Evolutionary conservation across 2,329 filamentous ascomycete species (phyloP), one percentile per base, ranked within the genome.

Genomic region (Colletotrichum siamense): DNA sequence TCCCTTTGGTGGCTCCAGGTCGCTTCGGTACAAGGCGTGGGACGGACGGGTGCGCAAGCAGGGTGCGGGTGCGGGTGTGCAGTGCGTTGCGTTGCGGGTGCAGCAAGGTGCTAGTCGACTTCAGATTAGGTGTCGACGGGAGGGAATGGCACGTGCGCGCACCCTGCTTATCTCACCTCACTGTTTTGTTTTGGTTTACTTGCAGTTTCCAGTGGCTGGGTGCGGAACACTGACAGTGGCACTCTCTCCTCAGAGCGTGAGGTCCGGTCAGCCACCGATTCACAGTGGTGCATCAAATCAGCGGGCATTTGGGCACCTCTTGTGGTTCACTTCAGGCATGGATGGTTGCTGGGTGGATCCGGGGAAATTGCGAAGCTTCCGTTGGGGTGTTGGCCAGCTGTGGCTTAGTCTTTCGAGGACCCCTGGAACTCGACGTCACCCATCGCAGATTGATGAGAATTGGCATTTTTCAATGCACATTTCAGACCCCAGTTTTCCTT

Each of bases 401-500:
- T 74, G 59, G 70, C 70, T 76, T 44, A 69, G 70, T 61, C 36
- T 52, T 28, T 55, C 28, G 15, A 28, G 30, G 63, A 68, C 64
- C 70, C 70, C 49, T 69, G 59, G 65, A 59, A 18, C n/a, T 52
- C 74, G 71, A 76, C 74, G 73, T 76, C 73, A 75, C 73, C 52
- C 28, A 52, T 22, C 28, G 44, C 34, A 22, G n/a, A 66, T 34
- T 64, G 68, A 61, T 65, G 49, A 49, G 62, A 59, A 36, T 16
- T 32, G 67, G 67, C 59, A 22, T 32, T 63, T 36, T 63, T 24
- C 32, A 32, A 59, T 59, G 55, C 49, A 36, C 22, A 65, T 39
- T 55, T 44, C 8, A n/a, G 44, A 52, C n/a, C 44, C 44, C 6
- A 13, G 12, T 52, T 22, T 52, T 22, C 44, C n/a, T 4, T 52